Conservation (phyloP, 371 early-diverging fungal species). For the Amoeboradix gromovi region DNA sequence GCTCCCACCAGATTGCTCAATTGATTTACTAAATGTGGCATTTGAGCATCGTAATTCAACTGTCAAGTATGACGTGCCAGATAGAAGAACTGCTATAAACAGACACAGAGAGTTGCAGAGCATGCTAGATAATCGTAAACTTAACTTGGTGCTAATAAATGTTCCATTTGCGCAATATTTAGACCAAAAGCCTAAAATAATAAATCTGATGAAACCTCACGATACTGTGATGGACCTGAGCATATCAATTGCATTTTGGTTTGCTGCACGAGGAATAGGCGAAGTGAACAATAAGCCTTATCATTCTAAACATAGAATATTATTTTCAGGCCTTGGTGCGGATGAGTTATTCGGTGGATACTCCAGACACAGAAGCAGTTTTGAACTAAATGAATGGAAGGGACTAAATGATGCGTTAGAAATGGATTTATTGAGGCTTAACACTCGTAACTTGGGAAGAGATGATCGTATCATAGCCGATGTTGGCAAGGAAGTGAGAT, state of each 20-base stretch:
- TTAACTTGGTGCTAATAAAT: constrained; percentile 67
- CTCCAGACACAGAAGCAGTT: constrained; percentile 49
- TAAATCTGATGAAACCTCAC: constrained; percentile 41
- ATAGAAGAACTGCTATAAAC: constrained; percentile 43
- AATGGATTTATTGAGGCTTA: constrained; percentile 51
- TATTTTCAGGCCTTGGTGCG: constrained; percentile 75
- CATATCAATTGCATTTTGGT: constrained; percentile 86
- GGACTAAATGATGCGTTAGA: constrained; percentile 40
- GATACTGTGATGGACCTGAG: constrained; percentile 81
- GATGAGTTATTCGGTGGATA: constrained; percentile 73
- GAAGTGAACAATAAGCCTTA: constrained; percentile 10
- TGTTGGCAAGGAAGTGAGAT: constrained; percentile 53
- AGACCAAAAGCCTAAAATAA: constrained; percentile 21
- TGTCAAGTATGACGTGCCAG: constrained; percentile 67
- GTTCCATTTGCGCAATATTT: constrained; percentile 41
- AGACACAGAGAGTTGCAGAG: constrained; percentile 24
- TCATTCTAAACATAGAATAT: constrained; percentile 32
- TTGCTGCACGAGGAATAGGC: constrained; percentile 47
- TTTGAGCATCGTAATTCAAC: constrained; percentile 88
- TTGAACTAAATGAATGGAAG: constrained; percentile 26
- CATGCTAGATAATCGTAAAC: constrained; percentile 32
- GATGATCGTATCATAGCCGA: constrained; percentile 76
- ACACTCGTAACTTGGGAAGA: constrained; percentile 57
- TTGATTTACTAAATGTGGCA: constrained; percentile 77
- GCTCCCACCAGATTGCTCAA: constrained; percentile 34